Evolutionary conservation across 2,329 filamentous ascomycete genomes (phyloP).

Genomic region (Pseudopithomyces maydicus): DNA sequence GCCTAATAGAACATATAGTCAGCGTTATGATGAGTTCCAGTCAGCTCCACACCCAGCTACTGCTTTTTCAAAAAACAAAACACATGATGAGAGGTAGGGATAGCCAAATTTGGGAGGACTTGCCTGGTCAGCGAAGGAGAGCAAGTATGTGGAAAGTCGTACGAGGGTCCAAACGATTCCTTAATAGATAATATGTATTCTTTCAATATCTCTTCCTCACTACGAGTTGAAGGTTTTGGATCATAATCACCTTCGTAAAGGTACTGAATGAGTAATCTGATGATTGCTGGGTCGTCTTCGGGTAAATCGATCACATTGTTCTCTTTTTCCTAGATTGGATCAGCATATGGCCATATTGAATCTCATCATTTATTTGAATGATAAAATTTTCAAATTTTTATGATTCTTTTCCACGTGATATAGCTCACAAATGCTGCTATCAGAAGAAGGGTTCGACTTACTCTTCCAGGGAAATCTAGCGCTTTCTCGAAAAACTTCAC

Average conservation of each 20-base stretch:
- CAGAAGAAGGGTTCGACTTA: not conserved
- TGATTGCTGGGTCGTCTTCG: conserved; percentile 11
- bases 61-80: too few relatives aligned
- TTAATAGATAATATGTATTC: too few relatives aligned
- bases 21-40: too few relatives aligned
- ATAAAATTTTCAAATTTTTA: not conserved
- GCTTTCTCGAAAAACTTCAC: conserved; percentile 17
- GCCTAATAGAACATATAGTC: too few relatives aligned
- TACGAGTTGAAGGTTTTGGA: too few relatives aligned
- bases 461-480: conserved; percentile 13
- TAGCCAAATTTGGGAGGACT: too few relatives aligned
- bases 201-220: too few relatives aligned
- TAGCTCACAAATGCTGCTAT: not conserved
- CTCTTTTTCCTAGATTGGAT: conserved; percentile 2
- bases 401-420: not conserved
- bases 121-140: too few relatives aligned
- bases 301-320: not conserved
- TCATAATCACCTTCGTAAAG: conserved; percentile 10
- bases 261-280: conserved; percentile 12
- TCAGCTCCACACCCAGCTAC: too few relatives aligned
- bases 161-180: too few relatives aligned
- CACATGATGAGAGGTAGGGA: too few relatives aligned
- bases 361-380: not conserved
- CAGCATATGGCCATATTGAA: not conserved
- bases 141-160: too few relatives aligned